Evolutionary conservation across 139 green algal species (phyloP).

Genomic region (Chlorella sp.): DNA sequence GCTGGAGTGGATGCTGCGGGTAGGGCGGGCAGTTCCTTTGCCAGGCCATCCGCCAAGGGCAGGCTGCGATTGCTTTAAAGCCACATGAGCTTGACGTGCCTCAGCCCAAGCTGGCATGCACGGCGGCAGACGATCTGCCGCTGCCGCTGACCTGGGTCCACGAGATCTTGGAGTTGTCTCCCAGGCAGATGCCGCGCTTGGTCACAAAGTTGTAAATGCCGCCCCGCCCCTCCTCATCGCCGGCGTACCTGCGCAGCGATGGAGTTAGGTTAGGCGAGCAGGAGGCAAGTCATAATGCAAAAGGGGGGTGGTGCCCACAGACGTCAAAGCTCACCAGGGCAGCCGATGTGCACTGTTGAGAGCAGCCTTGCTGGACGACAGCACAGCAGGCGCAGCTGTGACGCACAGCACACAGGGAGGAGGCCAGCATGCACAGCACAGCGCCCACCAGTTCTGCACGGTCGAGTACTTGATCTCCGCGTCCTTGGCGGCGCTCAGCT

Average conservation of each 20-base stretch:
- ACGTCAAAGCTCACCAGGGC: too few relatives aligned
- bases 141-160: constrained; percentile 91
- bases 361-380: too few relatives aligned
- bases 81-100: too few relatives aligned
- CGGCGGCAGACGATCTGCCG: too few relatives aligned
- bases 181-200: constrained; percentile 96
- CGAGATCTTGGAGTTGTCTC: constrained; percentile 94
- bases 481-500: constrained; percentile 83
- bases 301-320: too few relatives aligned
- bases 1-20: background rate
- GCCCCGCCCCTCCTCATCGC: constrained; percentile 87
- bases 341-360: too few relatives aligned
- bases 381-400: background rate
- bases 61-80: too few relatives aligned
- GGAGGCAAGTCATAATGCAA: too few relatives aligned
- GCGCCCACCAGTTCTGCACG: constrained; percentile 76
- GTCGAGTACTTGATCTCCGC: constrained; percentile 99
- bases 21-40: too few relatives aligned
- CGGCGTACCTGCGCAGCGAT: constrained; percentile 76
- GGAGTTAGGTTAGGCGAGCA: background rate
- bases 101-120: too few relatives aligned
- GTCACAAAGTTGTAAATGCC: constrained; percentile 99
- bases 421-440: background rate
- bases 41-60: too few relatives aligned
- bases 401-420: background rate